A percentile compares a stretch with the other conserved stretches of the same genome.
phyloP scores from a whole-genome alignment of 164 flowering plant species.

The Macadamia integrifolia region DNA sequence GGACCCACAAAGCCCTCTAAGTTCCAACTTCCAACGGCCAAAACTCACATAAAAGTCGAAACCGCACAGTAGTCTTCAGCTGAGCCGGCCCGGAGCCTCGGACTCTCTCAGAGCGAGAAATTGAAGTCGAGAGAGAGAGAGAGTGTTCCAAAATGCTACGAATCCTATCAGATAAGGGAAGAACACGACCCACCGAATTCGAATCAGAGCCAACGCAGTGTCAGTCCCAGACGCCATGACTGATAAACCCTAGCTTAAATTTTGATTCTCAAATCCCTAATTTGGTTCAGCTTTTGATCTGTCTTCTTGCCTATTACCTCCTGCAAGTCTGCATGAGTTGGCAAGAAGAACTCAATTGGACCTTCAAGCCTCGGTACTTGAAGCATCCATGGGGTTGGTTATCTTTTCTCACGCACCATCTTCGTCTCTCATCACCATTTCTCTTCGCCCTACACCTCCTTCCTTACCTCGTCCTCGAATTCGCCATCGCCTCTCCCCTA shows the following conservation, averaged over 20 bases:
- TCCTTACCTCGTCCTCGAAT: constrained; percentile 18
- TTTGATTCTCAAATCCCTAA: not conserved
- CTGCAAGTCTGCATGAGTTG: constrained; percentile 34
- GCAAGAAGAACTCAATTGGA: constrained; percentile 16
- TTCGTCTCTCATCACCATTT: constrained; percentile 10
- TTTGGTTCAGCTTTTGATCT: not conserved
- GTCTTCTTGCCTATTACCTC: not conserved
- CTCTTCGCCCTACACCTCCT: constrained; percentile 14
- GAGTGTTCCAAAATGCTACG: too few species aligned
- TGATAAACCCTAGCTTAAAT: not conserved
- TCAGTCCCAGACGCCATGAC: not conserved
- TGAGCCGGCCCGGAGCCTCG: too few species aligned
- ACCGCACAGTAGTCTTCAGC: too few species aligned
- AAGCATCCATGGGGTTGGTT: constrained; percentile 40
- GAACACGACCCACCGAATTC: too few species aligned
- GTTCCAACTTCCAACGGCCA: too few species aligned
- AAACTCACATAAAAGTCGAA: too few species aligned
- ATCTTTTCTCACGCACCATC: constrained; percentile 21
- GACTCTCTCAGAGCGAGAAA: too few species aligned
- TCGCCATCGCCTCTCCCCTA: constrained; percentile 28
- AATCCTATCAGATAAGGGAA: too few species aligned
- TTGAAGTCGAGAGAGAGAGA: too few species aligned
- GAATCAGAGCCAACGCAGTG: too few species aligned
- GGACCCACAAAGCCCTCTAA: too few species aligned
- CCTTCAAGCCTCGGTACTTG: constrained; percentile 20